Evolutionary conservation across 2,329 filamentous ascomycete species (phyloP).

Genomic region (Ceratocystiopsis minuta): DNA sequence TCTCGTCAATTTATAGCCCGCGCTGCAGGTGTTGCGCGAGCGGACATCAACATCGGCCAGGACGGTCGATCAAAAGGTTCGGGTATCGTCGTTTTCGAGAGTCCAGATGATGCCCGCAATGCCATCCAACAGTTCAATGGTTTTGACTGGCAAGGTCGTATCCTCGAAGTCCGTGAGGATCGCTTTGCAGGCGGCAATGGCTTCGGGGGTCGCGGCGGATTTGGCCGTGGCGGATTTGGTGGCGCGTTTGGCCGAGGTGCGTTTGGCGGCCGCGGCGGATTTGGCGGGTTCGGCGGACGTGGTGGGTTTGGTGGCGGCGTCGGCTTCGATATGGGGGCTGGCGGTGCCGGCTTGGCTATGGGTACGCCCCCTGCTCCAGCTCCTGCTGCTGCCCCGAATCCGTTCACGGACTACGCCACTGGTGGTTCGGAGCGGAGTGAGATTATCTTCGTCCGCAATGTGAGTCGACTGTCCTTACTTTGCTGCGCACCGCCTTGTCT

Average conservation of each 20-base stretch:
- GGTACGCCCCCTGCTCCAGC: constrained; percentile 30
- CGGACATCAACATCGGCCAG: constrained; percentile 81
- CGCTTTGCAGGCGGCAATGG: constrained; percentile 55
- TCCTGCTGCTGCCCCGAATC: constrained; percentile 39
- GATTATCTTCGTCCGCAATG: constrained; percentile 90
- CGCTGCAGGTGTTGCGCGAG: constrained; percentile 70
- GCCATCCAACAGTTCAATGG: constrained; percentile 97
- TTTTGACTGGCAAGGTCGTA: constrained; percentile 92
- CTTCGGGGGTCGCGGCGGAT: constrained; percentile 39
- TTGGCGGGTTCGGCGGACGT: constrained; percentile 20
- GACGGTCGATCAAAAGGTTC: constrained; percentile 92
- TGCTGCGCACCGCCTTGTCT: neutral
- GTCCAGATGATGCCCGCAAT: constrained; percentile 80
- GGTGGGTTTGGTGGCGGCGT: constrained; percentile 19
- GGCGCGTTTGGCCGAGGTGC: neutral
- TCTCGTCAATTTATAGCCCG: constrained; percentile 22
- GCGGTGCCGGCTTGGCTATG: constrained; percentile 25
- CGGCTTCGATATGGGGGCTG: constrained; percentile 22
- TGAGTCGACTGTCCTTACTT: constrained; percentile 28
- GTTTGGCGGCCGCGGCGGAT: constrained; percentile 17
- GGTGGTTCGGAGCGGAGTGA: constrained; percentile 68
- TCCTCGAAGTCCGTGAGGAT: constrained; percentile 89
- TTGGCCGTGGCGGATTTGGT: constrained; percentile 29
- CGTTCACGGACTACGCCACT: constrained; percentile 86
- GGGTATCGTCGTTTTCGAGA: constrained; percentile 93